phyloP scores from a whole-genome alignment of 768 basidiomycete species.

The Termitomyces heimii region DNA sequence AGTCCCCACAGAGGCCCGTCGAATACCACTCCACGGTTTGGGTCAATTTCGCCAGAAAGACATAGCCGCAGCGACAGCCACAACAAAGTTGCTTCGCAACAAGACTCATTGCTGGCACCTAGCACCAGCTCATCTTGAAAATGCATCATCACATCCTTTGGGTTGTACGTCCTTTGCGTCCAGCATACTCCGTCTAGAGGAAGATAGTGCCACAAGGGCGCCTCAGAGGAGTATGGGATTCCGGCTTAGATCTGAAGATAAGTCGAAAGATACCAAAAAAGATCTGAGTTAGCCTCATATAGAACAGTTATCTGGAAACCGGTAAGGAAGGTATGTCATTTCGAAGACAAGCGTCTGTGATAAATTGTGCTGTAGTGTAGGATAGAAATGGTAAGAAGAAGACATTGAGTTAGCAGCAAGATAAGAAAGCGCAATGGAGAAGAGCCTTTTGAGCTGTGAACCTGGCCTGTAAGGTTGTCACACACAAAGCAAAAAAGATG shows the following conservation, averaged over 20 bases:
- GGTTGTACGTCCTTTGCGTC: neutral
- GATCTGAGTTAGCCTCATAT: no score
- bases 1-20: slow-evolving; percentile 77
- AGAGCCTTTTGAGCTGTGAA: neutral
- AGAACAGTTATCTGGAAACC: neutral
- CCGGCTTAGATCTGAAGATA: slow-evolving; percentile 1
- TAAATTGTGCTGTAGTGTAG: neutral
- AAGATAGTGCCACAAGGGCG: slow-evolving; percentile 13
- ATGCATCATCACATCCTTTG: slow-evolving; percentile 12
- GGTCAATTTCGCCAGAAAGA: slow-evolving; percentile 16
- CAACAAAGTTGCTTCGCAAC: slow-evolving; percentile 10
- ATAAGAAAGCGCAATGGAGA: neutral
- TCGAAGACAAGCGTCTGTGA: neutral
- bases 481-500: neutral
- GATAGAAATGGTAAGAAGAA: neutral
- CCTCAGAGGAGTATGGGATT: slow-evolving; percentile 13
- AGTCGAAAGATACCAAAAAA: neutral
- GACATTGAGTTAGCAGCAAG: slow-evolving; percentile 1
- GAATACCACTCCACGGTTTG: slow-evolving; percentile 44
- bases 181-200: slow-evolving; percentile 15
- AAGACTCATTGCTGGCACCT: slow-evolving; percentile 7
- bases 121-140: slow-evolving; percentile 13
- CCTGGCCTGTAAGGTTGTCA: neutral
- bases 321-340: neutral
- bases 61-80: neutral